Evolutionary conservation across 441 rosid genomes (phyloP), one percentile per base, ranked within the genome.

Genomic region (Bocquillonia castaneifolia): DNA sequence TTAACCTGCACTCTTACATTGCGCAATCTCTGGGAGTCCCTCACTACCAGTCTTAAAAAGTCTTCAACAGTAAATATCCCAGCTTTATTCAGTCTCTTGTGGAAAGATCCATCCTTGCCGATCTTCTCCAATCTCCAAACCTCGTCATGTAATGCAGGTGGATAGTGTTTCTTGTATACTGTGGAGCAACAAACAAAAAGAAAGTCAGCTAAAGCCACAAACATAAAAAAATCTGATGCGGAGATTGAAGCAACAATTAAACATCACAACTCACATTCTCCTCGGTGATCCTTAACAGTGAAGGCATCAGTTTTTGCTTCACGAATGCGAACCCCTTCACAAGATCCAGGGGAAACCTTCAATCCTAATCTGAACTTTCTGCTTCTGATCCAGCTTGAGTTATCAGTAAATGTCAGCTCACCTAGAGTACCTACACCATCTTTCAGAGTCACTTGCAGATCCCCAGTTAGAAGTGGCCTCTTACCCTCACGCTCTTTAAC

Each of bases 161-260:
- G 98, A 50, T 92, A 92, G 77, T 92, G 95, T 74, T 92, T 92
- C 86, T 92, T 92, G 80, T 92, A 92, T 72, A 88, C 98, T 90
- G 81, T n/a, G 13, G 47, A 54, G 40, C 36, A 51, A 53, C 45
- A 59, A 44, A 28, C 55, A 25, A 63, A 48, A 50, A 28, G 3
- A 40, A 40, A 1, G 20, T 36, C 45, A 72, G 28, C 34, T 22
- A 23, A 65, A n/a, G 29, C 29, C 22, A 54, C 26, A 34, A 34
- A 26, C 31, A 28, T 45, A 12, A 42, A n/a, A n/a, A n/a, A 31
- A 62, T 32, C 15, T 15, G 12, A 9, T 25, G 36, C 18, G 29
- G 4, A 34, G 60, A 29, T 39, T 67, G 34, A 39, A 51, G 59
- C 61, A 15, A 51, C 23, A 60, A 53, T 55, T 2, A 32, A 67